Evolutionary conservation across 2,329 filamentous ascomycete species (phyloP).

Genomic region (Claviceps pusilla): DNA sequence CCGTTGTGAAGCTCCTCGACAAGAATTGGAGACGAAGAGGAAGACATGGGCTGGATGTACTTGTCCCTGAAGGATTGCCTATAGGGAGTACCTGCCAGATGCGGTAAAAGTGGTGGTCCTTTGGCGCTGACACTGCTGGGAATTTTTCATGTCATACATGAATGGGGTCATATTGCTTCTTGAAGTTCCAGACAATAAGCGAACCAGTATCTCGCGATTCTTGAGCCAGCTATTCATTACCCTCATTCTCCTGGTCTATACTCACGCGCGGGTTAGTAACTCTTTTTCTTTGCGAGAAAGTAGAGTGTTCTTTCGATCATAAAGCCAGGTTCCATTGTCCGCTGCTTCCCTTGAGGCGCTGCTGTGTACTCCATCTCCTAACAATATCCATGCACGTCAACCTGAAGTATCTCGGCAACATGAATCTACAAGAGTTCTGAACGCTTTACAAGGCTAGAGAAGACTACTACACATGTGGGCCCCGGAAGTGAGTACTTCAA

Average conservation of each 20-base stretch:
- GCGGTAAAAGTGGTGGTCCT: not conserved
- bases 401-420: not conserved
- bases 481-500: not conserved
- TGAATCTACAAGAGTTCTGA: not conserved
- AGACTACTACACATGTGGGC: not conserved
- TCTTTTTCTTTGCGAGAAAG: not conserved
- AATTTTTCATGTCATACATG: not conserved
- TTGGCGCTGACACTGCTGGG: not conserved
- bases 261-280: no score
- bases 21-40: not conserved
- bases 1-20: not conserved
- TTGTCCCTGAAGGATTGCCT: not conserved
- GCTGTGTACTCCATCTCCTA: not conserved
- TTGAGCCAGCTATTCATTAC: no score
- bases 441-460: not conserved
- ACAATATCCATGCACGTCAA: not conserved
- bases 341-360: not conserved
- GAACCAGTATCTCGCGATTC: no score
- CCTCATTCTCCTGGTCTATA: not conserved
- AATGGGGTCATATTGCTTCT: not conserved
- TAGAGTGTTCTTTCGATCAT: not conserved
- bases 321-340: not conserved
- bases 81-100: not conserved
- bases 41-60: constrained; percentile 1
- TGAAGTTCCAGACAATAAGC: not conserved